Evolutionary conservation across 169 alveolate species (phyloP), one percentile per base, ranked within the genome.

Genomic region (Plasmodium malariae): DNA sequence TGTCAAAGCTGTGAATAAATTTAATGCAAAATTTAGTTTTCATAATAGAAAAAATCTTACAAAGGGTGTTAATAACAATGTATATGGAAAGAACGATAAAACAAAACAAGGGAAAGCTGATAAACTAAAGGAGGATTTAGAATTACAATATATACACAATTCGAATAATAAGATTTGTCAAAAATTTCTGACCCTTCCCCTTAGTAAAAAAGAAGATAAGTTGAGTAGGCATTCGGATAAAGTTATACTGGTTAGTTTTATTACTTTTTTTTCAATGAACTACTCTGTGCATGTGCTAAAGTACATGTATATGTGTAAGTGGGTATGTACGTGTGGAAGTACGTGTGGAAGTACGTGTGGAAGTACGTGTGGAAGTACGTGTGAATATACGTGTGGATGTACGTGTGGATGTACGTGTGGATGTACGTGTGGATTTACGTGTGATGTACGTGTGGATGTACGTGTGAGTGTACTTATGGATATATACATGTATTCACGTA

Each of bases 121-220:
- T 48, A 78, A 65, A 40, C 57, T 78, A 69, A 78, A 78, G n/a
- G 78, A 78, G 12, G 89, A 78, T 40, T 65, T 78, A 37, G 89
- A 78, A 37, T 69, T 78, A 32, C 80, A 78, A 30, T 78, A 78
- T 45, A 78, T 78, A 14, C 89, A 78, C 68, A 78, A 49, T 24
- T 62, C 89, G 11, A 78, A 78, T 69, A 78, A 78, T 69, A 78
- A 78, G 48, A 78, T 78, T 17, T 78, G 89, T 40, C 89, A 78
- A 32, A 78, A 78, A 57, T 78, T 78, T 65, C 49, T 78, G 17
- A 78, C 89, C n/a, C 68, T 78, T 6, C 54, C 70, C 19, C 59
- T 63, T n/a, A 62, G 69, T 32, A 69, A 67, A 51, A 78, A 62
- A 30, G 30, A 55, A 30, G 80, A 49, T 55, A 78, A 63, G 40